These are phyloP conservation scores for Botrytis pseudocinerea DNA, from an alignment of 2,329 filamentous ascomycete species.

Conservation along the genomic window DNA sequence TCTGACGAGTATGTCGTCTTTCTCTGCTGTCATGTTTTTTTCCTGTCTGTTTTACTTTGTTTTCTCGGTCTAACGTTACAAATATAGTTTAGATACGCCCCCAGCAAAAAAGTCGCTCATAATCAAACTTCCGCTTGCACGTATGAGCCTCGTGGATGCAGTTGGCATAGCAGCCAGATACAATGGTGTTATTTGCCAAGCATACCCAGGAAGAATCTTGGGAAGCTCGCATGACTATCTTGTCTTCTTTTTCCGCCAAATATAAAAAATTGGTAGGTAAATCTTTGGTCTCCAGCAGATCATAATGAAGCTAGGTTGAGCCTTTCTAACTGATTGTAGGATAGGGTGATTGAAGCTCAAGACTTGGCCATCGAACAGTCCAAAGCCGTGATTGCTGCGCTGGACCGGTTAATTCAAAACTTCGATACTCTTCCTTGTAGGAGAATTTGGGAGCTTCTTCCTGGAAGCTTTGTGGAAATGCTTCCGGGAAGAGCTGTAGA, in stretches of 20 bases:
- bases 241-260: background rate
- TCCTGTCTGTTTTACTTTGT: background rate
- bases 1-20: background rate
- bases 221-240: conserved; percentile 3
- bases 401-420: background rate
- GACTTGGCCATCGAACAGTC: background rate
- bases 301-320: background rate
- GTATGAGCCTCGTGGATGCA: background rate
- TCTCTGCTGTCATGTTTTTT: background rate
- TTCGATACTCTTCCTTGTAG: background rate
- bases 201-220: background rate
- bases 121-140: background rate
- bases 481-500: background rate
- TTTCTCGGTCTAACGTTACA: background rate
- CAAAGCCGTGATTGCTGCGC: background rate
- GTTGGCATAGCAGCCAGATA: background rate
- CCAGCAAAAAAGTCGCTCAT: background rate
- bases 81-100: background rate
- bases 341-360: conserved; percentile 1
- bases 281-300: background rate
- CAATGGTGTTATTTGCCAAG: background rate
- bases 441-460: background rate
- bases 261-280: background rate
- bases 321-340: background rate
- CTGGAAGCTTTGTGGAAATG: background rate